Evolutionary conservation across 2,329 filamentous ascomycete genomes (phyloP), one percentile per base, ranked within the genome.

Genomic region (Beauveria rudraprayagi): DNA sequence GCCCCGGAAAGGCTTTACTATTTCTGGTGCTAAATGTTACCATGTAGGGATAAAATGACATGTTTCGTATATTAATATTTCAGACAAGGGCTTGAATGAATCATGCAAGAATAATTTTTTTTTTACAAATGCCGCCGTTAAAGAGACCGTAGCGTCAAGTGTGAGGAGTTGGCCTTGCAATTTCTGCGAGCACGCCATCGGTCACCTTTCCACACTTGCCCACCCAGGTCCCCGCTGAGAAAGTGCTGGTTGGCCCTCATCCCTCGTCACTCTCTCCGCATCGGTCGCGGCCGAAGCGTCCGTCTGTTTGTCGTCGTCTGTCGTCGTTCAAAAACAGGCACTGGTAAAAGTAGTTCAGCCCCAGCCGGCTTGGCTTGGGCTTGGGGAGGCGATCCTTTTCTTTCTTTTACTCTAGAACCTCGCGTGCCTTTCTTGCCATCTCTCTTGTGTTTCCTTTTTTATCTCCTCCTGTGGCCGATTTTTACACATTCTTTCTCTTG

Each of bases 111-210:
- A 14, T 11, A 34, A 11, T 34, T 26, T 7, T 7, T 8, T 7
- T 26, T 34, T 34, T 34, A 34, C 30, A 34, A 34, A 34, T 34
- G 30, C 11, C 30, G 9, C 30, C 30, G 4, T 34, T 5, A 19
- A 19, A 46, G 7, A 8, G 48, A 56, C 9, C 30, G 30, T 57
- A 17, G 17, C 16, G 17, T 28, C 2, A 2, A 28, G 26, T 8
- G 26, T 2, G 26, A 7, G 0, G 16, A 6, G 11, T 7, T 22
- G 22, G 30, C 30, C 8, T 14, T 34, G 44, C 30, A 26, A 57
- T 57, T 17, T 57, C 55, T 50, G 44, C 34, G 50, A 60, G 57
- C 57, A 60, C 57, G 57, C 50, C 57, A 60, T 60, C 57, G 26
- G n/a, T 24, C 37, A 43, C 46, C 28, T 58, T 50, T 43, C 54